Evolutionary conservation across 2,329 filamentous ascomycete genomes (phyloP), one percentile per base, ranked within the genome.

Genomic region (Rutstroemia sydowiana): DNA sequence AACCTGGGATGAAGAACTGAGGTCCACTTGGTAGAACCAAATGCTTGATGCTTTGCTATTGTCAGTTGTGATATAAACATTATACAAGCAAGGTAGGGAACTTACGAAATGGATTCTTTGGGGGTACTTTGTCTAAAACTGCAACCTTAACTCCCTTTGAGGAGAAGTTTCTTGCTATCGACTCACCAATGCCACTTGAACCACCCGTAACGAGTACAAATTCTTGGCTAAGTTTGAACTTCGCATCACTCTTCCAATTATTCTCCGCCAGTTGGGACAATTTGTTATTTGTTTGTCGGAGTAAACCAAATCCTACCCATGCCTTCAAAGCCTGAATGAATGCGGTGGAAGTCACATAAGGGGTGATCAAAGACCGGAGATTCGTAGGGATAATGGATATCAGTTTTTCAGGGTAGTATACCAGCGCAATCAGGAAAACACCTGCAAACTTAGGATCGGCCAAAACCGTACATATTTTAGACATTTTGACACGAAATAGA

Each of bases 181-280:
- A 69, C 34, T 52, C 49, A 23, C 49, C 49, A 36, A 92, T 88
- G 0, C 87, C 87, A 56, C 79, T 79, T 43, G 82, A 79, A 6
- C 87, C 87, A 6, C 87, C 87, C 0, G 87, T 89, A n/a, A 91
- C 75, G 36, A 90, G 71, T 2, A 87, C 82, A 39, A 89, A 71
- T 68, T 89, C 85, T 45, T 75, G 75, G 28, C 73, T 72, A 81
- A 85, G 88, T 18, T 79, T 73, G 65, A 84, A 85, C 26, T 64
- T 68, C 23, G 65, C 68, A 59, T 79, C 75, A n/a, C 61, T 62
- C 10, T 64, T 70, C 70, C 73, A 79, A 62, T 75, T 75, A 64
- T 77, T 77, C 45, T 70, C 55, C 2, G 68, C 69, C 6, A 73
- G 68, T 2, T 72, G 67, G 53, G 78, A 81, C 9, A 82, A 66